Conservation (phyloP, 169 alveolate species). For the Plasmodium gaboni region DNA sequence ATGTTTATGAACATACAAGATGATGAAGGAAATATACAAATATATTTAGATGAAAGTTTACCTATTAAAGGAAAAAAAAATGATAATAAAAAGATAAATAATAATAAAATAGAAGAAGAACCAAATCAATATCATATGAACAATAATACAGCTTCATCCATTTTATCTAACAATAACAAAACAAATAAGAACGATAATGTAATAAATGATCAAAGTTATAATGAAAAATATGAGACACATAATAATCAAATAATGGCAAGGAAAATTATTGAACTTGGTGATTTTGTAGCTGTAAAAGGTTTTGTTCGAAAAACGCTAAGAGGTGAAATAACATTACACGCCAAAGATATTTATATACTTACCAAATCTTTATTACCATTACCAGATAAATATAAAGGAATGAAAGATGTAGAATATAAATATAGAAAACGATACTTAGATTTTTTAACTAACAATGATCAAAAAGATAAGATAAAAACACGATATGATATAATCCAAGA, state of each 20-base stretch:
- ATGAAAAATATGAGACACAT: not conserved
- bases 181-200: not conserved
- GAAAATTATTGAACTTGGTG: conserved; percentile 78
- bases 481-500: conserved; percentile 86
- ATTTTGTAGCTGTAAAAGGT: conserved; percentile 76
- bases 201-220: not conserved
- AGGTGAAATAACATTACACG: conserved; percentile 76
- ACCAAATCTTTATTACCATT: conserved; percentile 58
- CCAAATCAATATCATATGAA: not conserved
- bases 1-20: conserved; percentile 76
- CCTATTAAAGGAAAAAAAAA: conserved; percentile 5
- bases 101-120: not conserved
- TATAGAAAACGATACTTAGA: conserved; percentile 91
- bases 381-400: conserved; percentile 79
- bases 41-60: conserved; percentile 47
- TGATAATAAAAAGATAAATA: not conserved
- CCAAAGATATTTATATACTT: conserved; percentile 45
- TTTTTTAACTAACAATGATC: conserved; percentile 84
- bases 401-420: conserved; percentile 87
- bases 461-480: conserved; percentile 84
- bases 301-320: conserved; percentile 43
- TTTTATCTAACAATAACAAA: not conserved
- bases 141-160: not conserved
- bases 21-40: conserved; percentile 55
- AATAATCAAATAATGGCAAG: conserved; percentile 24